Percentiles rank a stretch among this genome's conserved stretches.
These are phyloP conservation scores for Metschnikowia drakensbergensis DNA, from an alignment of 805 yeast species.

Conservation along the genomic window DNA sequence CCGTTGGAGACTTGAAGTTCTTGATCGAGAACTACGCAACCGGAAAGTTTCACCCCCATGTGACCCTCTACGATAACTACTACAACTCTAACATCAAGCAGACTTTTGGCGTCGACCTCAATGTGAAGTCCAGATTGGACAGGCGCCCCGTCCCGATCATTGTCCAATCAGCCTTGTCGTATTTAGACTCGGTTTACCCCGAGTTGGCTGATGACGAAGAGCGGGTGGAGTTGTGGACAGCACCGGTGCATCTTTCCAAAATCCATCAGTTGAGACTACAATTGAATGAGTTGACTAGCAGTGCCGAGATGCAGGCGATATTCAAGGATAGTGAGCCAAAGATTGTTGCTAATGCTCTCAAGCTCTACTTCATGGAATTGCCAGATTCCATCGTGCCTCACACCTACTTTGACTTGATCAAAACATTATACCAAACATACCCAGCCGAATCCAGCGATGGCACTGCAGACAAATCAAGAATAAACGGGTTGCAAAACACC, in stretches of 20 bases:
- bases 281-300: slow-evolving; percentile 39
- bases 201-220: slow-evolving; percentile 63
- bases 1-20: slow-evolving; percentile 61
- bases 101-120: slow-evolving; percentile 77
- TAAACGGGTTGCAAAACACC: slow-evolving; percentile 62
- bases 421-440: slow-evolving; percentile 54
- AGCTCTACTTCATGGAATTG: slow-evolving; percentile 70
- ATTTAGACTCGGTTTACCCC: slow-evolving; percentile 70
- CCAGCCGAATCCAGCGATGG: slow-evolving; percentile 24
- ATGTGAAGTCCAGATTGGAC: slow-evolving; percentile 66
- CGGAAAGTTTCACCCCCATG: slow-evolving; percentile 72
- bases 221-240: slow-evolving; percentile 65
- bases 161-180: slow-evolving; percentile 57
- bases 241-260: slow-evolving; percentile 55
- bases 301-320: slow-evolving; percentile 29
- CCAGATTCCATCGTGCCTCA: slow-evolving; percentile 73
- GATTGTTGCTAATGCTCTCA: slow-evolving; percentile 62
- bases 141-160: slow-evolving; percentile 67
- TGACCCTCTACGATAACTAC: slow-evolving; percentile 72
- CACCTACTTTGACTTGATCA: slow-evolving; percentile 61
- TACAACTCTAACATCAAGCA: slow-evolving; percentile 64
- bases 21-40: slow-evolving; percentile 66
- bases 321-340: slow-evolving; percentile 46
- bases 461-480: slow-evolving; percentile 33
- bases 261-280: slow-evolving; percentile 60